These are phyloP conservation scores for Leishmania aethiopica DNA, from an alignment of 208 protist species.

Conservation along the genomic window DNA sequence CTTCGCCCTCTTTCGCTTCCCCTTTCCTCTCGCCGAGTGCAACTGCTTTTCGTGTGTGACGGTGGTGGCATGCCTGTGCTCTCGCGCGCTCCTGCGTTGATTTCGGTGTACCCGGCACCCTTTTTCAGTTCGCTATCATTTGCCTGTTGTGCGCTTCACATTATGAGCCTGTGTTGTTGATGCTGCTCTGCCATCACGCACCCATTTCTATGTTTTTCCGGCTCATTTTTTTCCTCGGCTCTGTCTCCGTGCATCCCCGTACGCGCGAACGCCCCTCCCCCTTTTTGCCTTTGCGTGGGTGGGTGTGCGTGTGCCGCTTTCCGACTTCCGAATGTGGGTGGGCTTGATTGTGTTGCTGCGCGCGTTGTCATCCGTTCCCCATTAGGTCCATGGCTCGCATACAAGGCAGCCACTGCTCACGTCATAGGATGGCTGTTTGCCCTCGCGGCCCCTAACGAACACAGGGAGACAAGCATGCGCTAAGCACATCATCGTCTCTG, in stretches of 20 bases:
- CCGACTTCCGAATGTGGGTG: neutral
- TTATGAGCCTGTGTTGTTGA: neutral
- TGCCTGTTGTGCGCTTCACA: neutral
- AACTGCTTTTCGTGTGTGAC: too few species aligned
- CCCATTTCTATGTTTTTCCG: neutral
- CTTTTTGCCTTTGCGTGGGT: neutral
- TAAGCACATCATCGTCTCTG: neutral
- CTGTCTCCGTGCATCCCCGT: neutral
- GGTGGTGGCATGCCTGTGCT: too few species aligned
- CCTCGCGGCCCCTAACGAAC: neutral
- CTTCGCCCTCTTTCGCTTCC: neutral
- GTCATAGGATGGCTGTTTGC: neutral
- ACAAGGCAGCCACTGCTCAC: neutral
- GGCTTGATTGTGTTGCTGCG: neutral
- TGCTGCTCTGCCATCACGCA: neutral
- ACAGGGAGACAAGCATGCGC: neutral
- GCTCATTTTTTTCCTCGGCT: neutral
- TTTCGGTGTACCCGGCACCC: too few species aligned
- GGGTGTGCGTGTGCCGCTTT: neutral
- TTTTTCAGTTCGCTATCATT: too few species aligned
- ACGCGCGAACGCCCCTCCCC: neutral
- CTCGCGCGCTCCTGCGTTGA: too few species aligned
- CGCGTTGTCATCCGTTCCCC: neutral
- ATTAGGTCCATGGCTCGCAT: neutral
- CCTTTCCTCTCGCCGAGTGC: neutral